Percentiles rank a stretch among this genome's conserved stretches.
Conservation (phyloP, 2,329 filamentous ascomycete genomes). For the Fusarium lateritium region DNA sequence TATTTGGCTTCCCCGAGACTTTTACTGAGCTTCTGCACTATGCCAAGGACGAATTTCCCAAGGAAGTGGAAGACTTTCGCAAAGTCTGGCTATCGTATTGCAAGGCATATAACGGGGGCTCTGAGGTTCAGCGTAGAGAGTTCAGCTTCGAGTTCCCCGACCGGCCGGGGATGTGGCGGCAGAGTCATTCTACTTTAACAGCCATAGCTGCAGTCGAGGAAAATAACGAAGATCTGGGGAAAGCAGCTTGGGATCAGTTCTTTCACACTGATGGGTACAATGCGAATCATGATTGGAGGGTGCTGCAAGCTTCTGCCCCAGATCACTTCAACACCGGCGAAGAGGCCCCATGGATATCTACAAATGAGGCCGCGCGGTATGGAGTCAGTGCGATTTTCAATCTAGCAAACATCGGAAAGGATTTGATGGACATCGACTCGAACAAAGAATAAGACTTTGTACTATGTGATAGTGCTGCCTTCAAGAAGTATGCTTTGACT, state of each 20-base stretch:
- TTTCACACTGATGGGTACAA: conserved; percentile 34
- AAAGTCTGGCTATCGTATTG: conserved; percentile 35
- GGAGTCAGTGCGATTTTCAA: conserved; percentile 36
- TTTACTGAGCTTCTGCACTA: conserved; percentile 31
- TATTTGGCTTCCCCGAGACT: conserved; percentile 38
- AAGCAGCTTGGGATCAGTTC: conserved; percentile 34
- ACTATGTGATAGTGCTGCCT: no score
- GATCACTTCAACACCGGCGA: conserved; percentile 30
- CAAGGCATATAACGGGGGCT: conserved; percentile 32
- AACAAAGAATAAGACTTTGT: no score
- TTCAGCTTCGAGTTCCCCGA: conserved; percentile 38
- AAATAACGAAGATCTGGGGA: conserved; percentile 16
- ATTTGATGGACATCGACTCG: no score
- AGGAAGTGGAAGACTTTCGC: conserved; percentile 12
- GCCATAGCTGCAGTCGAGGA: conserved; percentile 35
- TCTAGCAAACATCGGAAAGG: conserved; percentile 21
- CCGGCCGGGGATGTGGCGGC: conserved; percentile 22
- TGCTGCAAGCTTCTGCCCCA: conserved; percentile 14
- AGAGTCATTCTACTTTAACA: conserved; percentile 39
- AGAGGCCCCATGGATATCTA: conserved; percentile 30
- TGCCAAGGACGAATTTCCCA: conserved; percentile 24
- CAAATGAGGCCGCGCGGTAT: conserved; percentile 35
- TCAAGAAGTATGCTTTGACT: no score
- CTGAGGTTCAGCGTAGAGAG: conserved; percentile 25
- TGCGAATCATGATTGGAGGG: conserved; percentile 13